Conservation (phyloP, 1,284 basidiomycete species). For the Amylostereum chailletii region DNA sequence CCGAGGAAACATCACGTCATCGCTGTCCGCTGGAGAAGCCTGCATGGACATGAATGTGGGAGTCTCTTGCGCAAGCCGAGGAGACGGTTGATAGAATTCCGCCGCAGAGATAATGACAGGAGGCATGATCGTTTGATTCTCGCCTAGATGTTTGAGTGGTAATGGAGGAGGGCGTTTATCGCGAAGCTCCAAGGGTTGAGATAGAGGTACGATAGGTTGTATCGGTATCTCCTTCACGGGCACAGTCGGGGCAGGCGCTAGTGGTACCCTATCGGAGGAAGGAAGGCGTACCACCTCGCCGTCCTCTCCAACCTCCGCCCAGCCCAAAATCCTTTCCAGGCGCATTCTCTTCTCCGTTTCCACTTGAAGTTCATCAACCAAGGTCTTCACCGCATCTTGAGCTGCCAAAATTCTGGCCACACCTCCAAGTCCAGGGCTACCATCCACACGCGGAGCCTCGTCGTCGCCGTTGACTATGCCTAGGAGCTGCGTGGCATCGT, state of each 20-base stretch:
- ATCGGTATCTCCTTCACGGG: too few species aligned
- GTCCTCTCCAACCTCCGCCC: slow-evolving; percentile 11
- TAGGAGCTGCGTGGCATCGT: slow-evolving; percentile 42
- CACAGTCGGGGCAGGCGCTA: too few species aligned
- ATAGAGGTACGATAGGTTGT: too few species aligned
- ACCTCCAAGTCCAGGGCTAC: slow-evolving; percentile 16
- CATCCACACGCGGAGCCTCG: slow-evolving; percentile 13
- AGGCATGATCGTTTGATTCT: neutral
- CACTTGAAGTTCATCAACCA: slow-evolving; percentile 56
- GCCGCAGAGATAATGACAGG: neutral
- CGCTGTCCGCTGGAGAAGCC: neutral
- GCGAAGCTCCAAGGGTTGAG: slow-evolving; percentile 2
- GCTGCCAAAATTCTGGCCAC: slow-evolving; percentile 53
- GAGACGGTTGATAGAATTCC: slow-evolving; percentile 9
- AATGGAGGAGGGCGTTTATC: neutral
- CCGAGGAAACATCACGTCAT: too few species aligned
- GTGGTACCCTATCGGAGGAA: too few species aligned
- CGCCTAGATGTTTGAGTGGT: neutral
- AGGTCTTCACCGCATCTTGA: slow-evolving; percentile 46
- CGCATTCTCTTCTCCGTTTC: slow-evolving; percentile 55
- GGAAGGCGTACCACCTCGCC: slow-evolving; percentile 3
- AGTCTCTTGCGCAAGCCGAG: slow-evolving; percentile 5
- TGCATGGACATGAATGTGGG: slow-evolving; percentile 5
- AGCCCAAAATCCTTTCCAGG: slow-evolving; percentile 30
- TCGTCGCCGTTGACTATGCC: slow-evolving; percentile 32